Percentiles rank a stretch among this genome's conserved stretches.
phyloP scores from a whole-genome alignment of 768 basidiomycete species.

The Tricholoma flavovirens region DNA sequence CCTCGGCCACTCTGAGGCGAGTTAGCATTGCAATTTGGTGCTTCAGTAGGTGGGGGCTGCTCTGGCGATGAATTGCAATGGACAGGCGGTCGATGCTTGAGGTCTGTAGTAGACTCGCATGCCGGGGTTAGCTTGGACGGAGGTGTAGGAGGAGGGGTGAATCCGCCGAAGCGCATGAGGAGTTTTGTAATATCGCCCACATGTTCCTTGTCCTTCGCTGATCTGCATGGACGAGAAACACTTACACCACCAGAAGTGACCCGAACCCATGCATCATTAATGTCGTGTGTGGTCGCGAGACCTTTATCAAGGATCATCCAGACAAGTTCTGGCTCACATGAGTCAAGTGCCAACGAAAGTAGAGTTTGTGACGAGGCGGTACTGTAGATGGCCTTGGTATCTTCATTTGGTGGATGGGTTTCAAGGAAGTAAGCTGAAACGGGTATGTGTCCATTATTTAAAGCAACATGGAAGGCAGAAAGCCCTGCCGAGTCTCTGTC shows the following conservation, averaged over 20 bases:
- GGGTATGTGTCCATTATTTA: conserved; percentile 45
- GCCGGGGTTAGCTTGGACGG: conserved; percentile 1
- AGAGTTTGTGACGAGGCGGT: conserved; percentile 36
- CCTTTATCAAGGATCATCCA: conserved; percentile 57
- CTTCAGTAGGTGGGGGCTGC: not conserved
- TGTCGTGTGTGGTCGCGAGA: conserved; percentile 45
- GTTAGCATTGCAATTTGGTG: not conserved
- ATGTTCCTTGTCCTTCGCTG: conserved; percentile 27
- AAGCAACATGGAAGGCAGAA: conserved; percentile 64
- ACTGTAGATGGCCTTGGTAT: conserved; percentile 45
- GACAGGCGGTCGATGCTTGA: not conserved
- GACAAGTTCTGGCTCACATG: conserved; percentile 56
- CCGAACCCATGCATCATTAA: conserved; percentile 45
- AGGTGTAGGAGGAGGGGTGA: conserved; percentile 39
- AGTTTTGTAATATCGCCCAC: conserved; percentile 48
- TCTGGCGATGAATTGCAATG: not conserved
- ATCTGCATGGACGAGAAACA: conserved; percentile 16
- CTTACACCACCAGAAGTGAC: conserved; percentile 31
- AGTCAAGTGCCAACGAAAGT: conserved; percentile 53
- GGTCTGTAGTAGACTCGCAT: not conserved
- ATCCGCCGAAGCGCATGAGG: conserved; percentile 44
- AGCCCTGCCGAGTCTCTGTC: conserved; percentile 54
- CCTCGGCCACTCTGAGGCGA: conserved; percentile 21
- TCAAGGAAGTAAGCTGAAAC: conserved; percentile 60
- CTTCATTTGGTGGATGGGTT: conserved; percentile 50